Evolutionary conservation across 495 filamentous ascomycete genomes (phyloP).

Genomic region (Extremus antarcticus): DNA sequence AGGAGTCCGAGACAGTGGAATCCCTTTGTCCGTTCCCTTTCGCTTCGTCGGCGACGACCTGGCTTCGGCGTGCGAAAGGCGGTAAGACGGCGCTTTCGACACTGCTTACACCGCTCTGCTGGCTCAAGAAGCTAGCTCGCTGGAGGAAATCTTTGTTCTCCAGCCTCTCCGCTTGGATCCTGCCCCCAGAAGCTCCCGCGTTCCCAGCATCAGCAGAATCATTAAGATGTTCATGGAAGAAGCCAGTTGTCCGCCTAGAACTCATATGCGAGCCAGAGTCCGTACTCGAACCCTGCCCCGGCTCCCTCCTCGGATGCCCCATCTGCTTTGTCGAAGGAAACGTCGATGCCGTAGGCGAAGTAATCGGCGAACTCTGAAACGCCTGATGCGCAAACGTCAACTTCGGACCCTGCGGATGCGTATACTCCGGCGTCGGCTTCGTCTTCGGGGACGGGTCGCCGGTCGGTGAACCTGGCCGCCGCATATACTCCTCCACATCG

Average conservation of each 20-base stretch:
- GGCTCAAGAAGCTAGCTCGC: constrained; percentile 11
- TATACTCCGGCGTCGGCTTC: not conserved
- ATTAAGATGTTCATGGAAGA: constrained; percentile 9
- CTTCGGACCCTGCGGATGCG: not conserved
- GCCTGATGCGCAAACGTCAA: not conserved
- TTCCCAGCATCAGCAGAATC: not conserved
- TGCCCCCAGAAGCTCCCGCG: not conserved
- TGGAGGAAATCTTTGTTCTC: constrained; percentile 20
- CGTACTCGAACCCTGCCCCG: not conserved
- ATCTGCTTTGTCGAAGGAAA: not conserved
- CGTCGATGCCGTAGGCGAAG: not conserved
- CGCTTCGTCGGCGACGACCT: not conserved
- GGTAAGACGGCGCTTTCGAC: constrained; percentile 12
- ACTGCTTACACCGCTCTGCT: not conserved
- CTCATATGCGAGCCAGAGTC: not conserved
- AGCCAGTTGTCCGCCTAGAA: constrained; percentile 1
- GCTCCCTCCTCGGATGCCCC: not conserved
- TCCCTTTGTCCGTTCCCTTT: not conserved
- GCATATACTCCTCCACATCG: not conserved
- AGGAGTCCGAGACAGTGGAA: not conserved
- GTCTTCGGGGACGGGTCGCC: no score
- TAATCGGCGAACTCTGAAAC: not conserved
- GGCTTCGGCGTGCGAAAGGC: constrained; percentile 14
- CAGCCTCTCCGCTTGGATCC: constrained; percentile 14
- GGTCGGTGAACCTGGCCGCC: not conserved